phyloP scores from a whole-genome alignment of 768 basidiomycete species.

The Leucocoprinus sp. region DNA sequence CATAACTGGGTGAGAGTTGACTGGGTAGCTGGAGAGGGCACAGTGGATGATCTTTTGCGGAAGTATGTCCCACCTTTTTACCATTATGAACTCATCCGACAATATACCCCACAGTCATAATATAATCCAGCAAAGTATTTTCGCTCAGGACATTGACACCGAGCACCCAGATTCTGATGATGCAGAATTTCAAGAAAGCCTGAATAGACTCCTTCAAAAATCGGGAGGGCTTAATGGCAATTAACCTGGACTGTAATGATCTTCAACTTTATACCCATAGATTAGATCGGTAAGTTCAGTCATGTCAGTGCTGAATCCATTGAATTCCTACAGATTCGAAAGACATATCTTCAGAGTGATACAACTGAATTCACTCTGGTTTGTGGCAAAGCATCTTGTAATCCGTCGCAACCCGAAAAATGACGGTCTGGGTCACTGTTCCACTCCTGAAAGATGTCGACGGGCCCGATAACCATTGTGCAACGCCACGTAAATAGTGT shows the following conservation, averaged over 20 bases:
- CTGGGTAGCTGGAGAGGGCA: constrained; percentile 70
- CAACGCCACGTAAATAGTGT: too few relatives aligned
- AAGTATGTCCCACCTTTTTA: constrained; percentile 33
- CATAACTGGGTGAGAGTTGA: constrained; percentile 85
- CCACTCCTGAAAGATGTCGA: too few relatives aligned
- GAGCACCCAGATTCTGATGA: constrained; percentile 7
- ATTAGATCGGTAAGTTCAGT: too few relatives aligned
- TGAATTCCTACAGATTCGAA: too few relatives aligned
- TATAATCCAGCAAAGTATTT: constrained; percentile 2
- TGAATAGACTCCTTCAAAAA: constrained; percentile 5
- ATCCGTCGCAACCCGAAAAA: too few relatives aligned
- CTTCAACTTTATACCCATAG: too few relatives aligned
- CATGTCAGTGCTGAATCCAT: too few relatives aligned
- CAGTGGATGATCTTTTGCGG: constrained; percentile 58
- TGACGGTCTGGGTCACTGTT: too few relatives aligned
- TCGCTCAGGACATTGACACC: constrained; percentile 1
- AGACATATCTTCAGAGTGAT: too few relatives aligned
- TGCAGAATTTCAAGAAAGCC: constrained; percentile 10
- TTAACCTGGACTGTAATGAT: background rate
- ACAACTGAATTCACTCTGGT: too few relatives aligned
- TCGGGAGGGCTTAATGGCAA: background rate
- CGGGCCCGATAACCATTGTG: too few relatives aligned
- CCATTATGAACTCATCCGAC: background rate
- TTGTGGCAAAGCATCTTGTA: too few relatives aligned
- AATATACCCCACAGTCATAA: background rate